A percentile compares a stretch with the other conserved stretches of the same genome.
Conservation (phyloP, 2,329 filamentous ascomycete genomes). For the Fusarium euwallaceae region DNA sequence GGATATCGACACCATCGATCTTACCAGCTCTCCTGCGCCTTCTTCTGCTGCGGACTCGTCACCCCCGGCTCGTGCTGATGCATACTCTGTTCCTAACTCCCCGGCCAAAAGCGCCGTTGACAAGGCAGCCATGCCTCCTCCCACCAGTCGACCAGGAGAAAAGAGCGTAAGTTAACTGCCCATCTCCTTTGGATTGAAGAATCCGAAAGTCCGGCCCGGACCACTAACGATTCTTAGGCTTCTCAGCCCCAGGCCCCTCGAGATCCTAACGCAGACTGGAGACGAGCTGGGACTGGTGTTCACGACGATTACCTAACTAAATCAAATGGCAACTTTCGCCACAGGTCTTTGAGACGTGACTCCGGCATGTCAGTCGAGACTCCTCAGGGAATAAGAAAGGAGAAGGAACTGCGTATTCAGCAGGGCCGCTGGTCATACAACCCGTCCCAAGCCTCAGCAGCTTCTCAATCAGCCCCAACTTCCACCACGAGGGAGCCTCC, state of each 20-base stretch:
- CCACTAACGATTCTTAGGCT: neutral
- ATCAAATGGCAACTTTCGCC: neutral
- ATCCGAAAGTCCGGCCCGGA: neutral
- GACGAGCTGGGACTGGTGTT: neutral
- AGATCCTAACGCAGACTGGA: neutral
- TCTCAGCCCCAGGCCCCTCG: neutral
- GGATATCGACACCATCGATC: neutral
- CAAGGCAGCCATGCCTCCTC: neutral
- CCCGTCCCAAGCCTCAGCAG: neutral
- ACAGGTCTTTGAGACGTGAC: constrained; percentile 22
- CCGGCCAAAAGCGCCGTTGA: neutral
- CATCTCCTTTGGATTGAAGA: neutral
- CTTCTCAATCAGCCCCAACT: neutral
- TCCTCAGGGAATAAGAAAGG: neutral
- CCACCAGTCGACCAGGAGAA: neutral
- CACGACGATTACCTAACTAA: constrained; percentile 18
- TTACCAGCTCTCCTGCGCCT: neutral
- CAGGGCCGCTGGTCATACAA: neutral
- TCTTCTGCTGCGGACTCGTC: neutral
- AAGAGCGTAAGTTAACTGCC: neutral
- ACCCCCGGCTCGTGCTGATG: neutral
- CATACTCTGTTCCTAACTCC: neutral
- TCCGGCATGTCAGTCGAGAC: constrained; percentile 10
- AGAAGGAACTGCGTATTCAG: neutral
- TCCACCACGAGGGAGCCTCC: neutral